Conservation (phyloP, 768 basidiomycete genomes). For the Mycena floridula region DNA sequence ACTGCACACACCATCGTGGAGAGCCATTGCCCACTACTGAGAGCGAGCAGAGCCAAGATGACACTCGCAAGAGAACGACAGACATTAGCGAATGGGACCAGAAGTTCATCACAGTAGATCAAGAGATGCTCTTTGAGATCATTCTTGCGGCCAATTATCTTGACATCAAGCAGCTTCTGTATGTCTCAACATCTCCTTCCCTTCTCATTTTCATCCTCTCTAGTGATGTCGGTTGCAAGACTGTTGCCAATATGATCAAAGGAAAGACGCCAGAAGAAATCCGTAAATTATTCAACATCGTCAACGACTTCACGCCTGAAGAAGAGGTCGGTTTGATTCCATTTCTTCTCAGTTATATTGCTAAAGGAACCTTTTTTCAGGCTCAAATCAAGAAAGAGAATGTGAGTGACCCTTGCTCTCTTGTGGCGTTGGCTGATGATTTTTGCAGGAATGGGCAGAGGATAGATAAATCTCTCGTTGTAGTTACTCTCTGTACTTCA, state of each 20-base stretch:
- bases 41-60: constrained; percentile 77
- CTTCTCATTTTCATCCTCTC: not conserved
- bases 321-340: constrained; percentile 68
- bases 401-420: constrained; percentile 43
- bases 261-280: constrained; percentile 99
- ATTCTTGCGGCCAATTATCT: constrained; percentile 99
- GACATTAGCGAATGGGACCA: constrained; percentile 99
- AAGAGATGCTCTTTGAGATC: constrained; percentile 99
- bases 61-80: constrained; percentile 95
- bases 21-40: constrained; percentile 92
- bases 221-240: constrained; percentile 97
- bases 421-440: constrained; percentile 9
- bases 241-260: constrained; percentile 99
- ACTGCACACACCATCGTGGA: constrained; percentile 97
- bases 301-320: constrained; percentile 97
- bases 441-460: constrained; percentile 95
- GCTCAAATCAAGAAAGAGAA: constrained; percentile 99
- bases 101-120: constrained; percentile 97
- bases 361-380: constrained; percentile 28
- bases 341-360: constrained; percentile 8
- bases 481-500: not conserved
- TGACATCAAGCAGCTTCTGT: constrained; percentile 98
- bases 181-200: constrained; percentile 20
- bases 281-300: constrained; percentile 95
- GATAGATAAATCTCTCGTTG: constrained; percentile 56